Conservation (phyloP, 2,329 filamentous ascomycete genomes). For the Teratosphaeriaceae sp. region DNA sequence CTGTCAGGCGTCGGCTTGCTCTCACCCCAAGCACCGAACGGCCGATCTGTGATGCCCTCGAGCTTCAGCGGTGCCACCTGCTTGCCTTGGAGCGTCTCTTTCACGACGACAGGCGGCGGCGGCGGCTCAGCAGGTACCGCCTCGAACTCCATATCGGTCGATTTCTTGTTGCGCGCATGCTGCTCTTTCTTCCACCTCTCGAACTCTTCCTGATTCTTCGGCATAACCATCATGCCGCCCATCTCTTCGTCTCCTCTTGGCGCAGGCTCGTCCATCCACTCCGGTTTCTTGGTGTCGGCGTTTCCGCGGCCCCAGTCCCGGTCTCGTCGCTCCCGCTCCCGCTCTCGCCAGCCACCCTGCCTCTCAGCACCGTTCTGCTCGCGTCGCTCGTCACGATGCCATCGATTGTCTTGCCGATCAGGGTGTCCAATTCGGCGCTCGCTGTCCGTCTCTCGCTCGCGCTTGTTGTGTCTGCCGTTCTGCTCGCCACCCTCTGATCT, state of each 20-base stretch:
- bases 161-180: constrained; percentile 62
- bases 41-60: constrained; percentile 67
- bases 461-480: constrained; percentile 38
- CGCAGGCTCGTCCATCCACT: constrained; percentile 66
- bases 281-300: constrained; percentile 68
- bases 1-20: constrained; percentile 39
- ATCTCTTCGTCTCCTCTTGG: constrained; percentile 58
- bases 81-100: constrained; percentile 28
- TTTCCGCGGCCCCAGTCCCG: constrained; percentile 51
- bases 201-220: constrained; percentile 81
- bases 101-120: constrained; percentile 12
- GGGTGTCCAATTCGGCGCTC: constrained; percentile 58
- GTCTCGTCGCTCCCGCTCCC: constrained; percentile 34
- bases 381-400: constrained; percentile 37
- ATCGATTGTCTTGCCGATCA: constrained; percentile 66
- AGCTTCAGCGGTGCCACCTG: constrained; percentile 55
- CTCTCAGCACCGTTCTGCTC: constrained; percentile 31
- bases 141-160: constrained; percentile 26
- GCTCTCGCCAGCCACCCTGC: constrained; percentile 54
- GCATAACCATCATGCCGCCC: constrained; percentile 17
- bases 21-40: constrained; percentile 59
- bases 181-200: constrained; percentile 81
- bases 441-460: constrained; percentile 39
- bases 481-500: constrained; percentile 55
- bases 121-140: constrained; percentile 13